A percentile compares a stretch with the other conserved stretches of the same genome.
Conservation (phyloP, 345 rosid genomes). For the Salix viminalis region DNA sequence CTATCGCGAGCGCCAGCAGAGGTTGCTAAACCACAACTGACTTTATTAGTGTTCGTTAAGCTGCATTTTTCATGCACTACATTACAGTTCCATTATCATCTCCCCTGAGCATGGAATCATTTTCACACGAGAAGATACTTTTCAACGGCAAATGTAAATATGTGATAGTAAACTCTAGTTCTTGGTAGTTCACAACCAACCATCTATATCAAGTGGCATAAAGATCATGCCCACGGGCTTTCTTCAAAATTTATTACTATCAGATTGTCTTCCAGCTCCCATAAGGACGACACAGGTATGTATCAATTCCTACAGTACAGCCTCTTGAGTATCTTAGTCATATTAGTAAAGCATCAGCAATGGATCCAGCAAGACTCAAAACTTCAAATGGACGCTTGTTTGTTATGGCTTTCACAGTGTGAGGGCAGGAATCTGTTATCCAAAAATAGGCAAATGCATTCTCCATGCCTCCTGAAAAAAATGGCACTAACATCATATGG, state of each 20-base stretch:
- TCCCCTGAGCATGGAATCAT: not conserved
- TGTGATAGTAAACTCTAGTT: not conserved
- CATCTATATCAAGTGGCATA: not conserved
- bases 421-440: conserved; percentile 97
- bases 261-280: not conserved
- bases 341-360: conserved; percentile 81
- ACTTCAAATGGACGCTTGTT: conserved; percentile 82
- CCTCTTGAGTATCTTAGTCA: conserved; percentile 23
- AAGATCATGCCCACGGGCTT: not conserved
- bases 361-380: conserved; percentile 85
- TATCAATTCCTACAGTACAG: not conserved
- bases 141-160: not conserved
- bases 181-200: not conserved
- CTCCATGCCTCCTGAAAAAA: conserved; percentile 39
- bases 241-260: not conserved
- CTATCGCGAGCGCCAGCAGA: not conserved
- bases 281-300: not conserved
- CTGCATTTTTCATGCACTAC: not conserved
- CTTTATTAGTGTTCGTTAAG: not conserved
- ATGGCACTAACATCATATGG: conserved; percentile 1
- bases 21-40: not conserved
- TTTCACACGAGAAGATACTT: not conserved
- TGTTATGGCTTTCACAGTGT: conserved; percentile 69
- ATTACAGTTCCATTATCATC: not conserved
- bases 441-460: conserved; percentile 78